Percentiles rank a stretch among this genome's conserved stretches.
These are phyloP conservation scores for Alloteropsis semialata DNA, from an alignment of 176 grass and related monocot genomes.

Conservation along the genomic window DNA sequence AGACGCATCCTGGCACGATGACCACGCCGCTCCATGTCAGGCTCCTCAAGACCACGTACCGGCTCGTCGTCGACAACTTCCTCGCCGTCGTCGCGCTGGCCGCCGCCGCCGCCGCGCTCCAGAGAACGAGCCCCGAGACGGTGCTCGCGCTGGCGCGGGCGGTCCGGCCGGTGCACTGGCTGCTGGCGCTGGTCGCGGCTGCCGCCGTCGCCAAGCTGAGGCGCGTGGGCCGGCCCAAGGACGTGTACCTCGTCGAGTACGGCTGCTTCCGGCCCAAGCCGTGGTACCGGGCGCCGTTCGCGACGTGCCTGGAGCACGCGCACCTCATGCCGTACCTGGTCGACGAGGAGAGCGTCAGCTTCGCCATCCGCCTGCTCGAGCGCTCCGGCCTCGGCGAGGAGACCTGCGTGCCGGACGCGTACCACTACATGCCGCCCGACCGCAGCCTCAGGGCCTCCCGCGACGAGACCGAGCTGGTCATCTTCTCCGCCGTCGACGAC, in stretches of 20 bases:
- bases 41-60: neutral
- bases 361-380: conserved; percentile 36
- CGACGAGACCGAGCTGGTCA: conserved; percentile 32
- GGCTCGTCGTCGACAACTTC: conserved; percentile 31
- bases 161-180: neutral
- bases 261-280: conserved; percentile 47
- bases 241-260: conserved; percentile 58
- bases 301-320: conserved; percentile 46
- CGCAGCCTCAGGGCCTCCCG: conserved; percentile 29
- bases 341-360: conserved; percentile 29
- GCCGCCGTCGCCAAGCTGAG: neutral
- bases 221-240: neutral
- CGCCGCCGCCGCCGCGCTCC: neutral
- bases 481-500: conserved; percentile 53
- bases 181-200: neutral
- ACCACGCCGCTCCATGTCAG: neutral
- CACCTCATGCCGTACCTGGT: conserved; percentile 40
- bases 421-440: conserved; percentile 52
- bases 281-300: conserved; percentile 31
- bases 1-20: conserved; percentile 2
- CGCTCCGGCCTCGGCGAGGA: conserved; percentile 52
- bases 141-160: neutral
- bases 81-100: neutral
- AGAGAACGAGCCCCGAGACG: neutral
- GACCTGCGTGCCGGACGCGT: conserved; percentile 48